Evolutionary conservation across 192 early-diverging fungal species (phyloP).

Genomic region (Linnemannia zychae): DNA sequence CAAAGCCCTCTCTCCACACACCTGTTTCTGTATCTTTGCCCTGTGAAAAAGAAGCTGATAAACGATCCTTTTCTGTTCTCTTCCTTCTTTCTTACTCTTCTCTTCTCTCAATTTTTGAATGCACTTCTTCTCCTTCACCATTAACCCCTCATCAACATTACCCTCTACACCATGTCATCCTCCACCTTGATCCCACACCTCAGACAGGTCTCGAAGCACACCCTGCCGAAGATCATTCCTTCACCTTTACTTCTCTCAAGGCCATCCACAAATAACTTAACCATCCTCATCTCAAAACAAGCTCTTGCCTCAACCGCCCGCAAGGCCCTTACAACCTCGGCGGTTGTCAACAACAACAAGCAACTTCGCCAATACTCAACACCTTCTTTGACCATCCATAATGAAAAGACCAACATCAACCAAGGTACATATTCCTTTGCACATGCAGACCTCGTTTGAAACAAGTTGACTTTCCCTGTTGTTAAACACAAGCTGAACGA

Average conservation of each 20-base stretch:
- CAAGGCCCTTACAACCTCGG: not conserved
- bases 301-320: not conserved
- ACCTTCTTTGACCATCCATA: slow-evolving; percentile 10
- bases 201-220: slow-evolving; percentile 21
- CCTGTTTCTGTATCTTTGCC: slow-evolving; percentile 1
- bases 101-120: not conserved
- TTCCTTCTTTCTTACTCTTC: not conserved
- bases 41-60: slow-evolving; percentile 1
- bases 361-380: slow-evolving; percentile 35
- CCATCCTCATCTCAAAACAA: not conserved
- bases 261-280: not conserved
- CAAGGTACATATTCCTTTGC: slow-evolving; percentile 25
- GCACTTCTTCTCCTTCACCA: not conserved
- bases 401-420: slow-evolving; percentile 43
- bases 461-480: not conserved
- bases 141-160: not conserved
- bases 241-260: not conserved
- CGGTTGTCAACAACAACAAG: not conserved
- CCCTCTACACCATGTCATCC: slow-evolving; percentile 10
- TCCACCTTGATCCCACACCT: slow-evolving; percentile 17
- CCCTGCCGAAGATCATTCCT: not conserved
- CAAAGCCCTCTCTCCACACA: not conserved
- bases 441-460: no score
- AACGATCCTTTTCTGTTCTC: not conserved
- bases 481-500: not conserved